Conservation (phyloP, 2,329 filamentous ascomycete genomes). For the Neoascochyta sp. region DNA sequence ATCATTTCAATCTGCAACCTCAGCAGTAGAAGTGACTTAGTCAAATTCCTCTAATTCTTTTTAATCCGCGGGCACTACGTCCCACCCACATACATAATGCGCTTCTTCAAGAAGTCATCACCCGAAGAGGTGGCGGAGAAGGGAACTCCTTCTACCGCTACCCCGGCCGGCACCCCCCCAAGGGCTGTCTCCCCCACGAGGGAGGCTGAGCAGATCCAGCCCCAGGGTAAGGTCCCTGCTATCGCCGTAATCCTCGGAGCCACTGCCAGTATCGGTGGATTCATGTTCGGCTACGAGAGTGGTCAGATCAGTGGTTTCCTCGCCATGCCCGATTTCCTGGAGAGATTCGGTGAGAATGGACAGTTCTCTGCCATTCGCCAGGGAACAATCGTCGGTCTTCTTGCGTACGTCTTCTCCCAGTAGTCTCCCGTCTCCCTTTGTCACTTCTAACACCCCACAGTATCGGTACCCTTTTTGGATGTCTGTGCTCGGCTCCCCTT, state of each 20-base stretch:
- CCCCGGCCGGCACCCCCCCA: constrained; percentile 23
- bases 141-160: constrained; percentile 21
- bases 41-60: constrained; percentile 5
- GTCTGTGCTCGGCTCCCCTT: constrained; percentile 56
- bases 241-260: constrained; percentile 31
- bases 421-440: too few species aligned
- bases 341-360: constrained; percentile 32
- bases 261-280: constrained; percentile 34
- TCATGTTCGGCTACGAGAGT: constrained; percentile 35
- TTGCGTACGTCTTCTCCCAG: constrained; percentile 21
- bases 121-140: constrained; percentile 18
- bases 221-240: constrained; percentile 22
- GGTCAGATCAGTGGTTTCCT: constrained; percentile 32
- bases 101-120: constrained; percentile 19
- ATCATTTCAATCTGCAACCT: neutral
- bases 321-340: constrained; percentile 34
- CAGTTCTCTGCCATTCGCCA: constrained; percentile 32
- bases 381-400: constrained; percentile 37
- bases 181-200: constrained; percentile 18
- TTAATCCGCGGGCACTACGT: constrained; percentile 5
- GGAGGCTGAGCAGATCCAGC: constrained; percentile 9
- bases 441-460: constrained; percentile 13
- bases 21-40: neutral
- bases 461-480: constrained; percentile 71
- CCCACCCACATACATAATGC: constrained; percentile 12